Evolutionary conservation across 192 early-diverging fungal genomes (phyloP), one percentile per base, ranked within the genome.

Genomic region (Coemansia furcata): DNA sequence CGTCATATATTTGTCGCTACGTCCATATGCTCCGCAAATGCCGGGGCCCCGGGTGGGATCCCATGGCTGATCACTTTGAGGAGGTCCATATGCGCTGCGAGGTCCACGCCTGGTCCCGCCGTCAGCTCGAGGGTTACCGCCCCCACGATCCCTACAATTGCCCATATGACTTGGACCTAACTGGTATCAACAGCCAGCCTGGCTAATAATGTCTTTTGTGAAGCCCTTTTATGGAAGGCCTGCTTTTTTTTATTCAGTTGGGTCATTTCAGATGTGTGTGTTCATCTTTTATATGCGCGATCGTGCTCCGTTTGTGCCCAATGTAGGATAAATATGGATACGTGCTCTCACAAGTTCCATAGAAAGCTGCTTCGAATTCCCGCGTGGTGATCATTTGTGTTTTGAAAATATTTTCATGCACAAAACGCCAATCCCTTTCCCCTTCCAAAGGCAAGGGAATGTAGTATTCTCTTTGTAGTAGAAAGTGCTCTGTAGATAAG

Each of bases 1-100:
- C 4, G 0, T 15, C 1, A n/a, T 67, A 67, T n/a, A 44, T 82
- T n/a, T 15, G 6, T 6, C 58, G 39, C 0, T 70, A 71, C 26
- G 67, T 82, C 12, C n/a, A 32, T 3, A 73, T 82, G 73, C 67
- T 82, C 2, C 19, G 42, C 0, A 35, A 37, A 11, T 76, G 79
- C 55, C 50, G 71, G 23, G 69, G 69, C 14, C 43, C 70, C 4
- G 26, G 6, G 7, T 82, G 74, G 74, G 74, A 82, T 55, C 79
- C 79, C 9, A 11, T 70, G 71, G 67, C 38, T 1, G 79, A 82
- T 19, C 40, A 40, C 2, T 64, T 82, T 15, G 65, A 63, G 15
- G 79, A 82, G 43, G 79, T 82, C 12, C 79, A 82, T 50, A 57
- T 62, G 64, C 62, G 79, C 0, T 82, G 79, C n/a, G 79, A 82